Conservation (phyloP, 2,329 filamentous ascomycete species). For the Fusarium nisikadoi region DNA sequence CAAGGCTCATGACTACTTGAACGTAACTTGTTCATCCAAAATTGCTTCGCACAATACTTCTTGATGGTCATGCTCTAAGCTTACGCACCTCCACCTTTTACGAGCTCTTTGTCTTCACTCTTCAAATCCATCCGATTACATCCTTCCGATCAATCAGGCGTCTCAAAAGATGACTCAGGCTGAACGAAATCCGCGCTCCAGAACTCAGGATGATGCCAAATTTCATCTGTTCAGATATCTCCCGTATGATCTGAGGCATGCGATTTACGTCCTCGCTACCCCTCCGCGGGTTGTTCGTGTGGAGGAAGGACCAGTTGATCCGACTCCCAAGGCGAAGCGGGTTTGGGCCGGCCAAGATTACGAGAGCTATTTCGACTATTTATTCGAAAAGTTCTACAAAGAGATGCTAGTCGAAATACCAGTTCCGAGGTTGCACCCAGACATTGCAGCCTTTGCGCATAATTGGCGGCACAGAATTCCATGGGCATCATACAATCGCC, state of each 20-base stretch:
- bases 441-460: not conserved
- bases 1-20: too few relatives aligned
- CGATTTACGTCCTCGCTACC: not conserved
- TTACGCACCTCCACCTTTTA: too few relatives aligned
- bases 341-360: not conserved
- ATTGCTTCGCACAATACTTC: too few relatives aligned
- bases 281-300: not conserved
- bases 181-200: too few relatives aligned
- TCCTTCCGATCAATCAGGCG: too few relatives aligned
- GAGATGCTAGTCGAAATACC: not conserved
- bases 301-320: not conserved
- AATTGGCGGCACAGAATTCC: not conserved
- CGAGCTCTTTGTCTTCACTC: rapidly evolving
- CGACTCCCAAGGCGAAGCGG: not conserved
- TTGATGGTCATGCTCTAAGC: too few relatives aligned
- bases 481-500: not conserved
- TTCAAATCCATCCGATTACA: too few relatives aligned
- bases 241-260: not conserved
- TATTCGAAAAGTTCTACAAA: not conserved
- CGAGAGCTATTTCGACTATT: not conserved
- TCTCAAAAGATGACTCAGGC: not conserved
- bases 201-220: rapidly evolving
- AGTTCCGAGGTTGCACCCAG: not conserved
- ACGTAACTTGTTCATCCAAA: too few relatives aligned
- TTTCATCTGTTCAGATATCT: not conserved